Conservation (phyloP, 2,329 filamentous ascomycete species). For the Ceratocystis eucalypticola region DNA sequence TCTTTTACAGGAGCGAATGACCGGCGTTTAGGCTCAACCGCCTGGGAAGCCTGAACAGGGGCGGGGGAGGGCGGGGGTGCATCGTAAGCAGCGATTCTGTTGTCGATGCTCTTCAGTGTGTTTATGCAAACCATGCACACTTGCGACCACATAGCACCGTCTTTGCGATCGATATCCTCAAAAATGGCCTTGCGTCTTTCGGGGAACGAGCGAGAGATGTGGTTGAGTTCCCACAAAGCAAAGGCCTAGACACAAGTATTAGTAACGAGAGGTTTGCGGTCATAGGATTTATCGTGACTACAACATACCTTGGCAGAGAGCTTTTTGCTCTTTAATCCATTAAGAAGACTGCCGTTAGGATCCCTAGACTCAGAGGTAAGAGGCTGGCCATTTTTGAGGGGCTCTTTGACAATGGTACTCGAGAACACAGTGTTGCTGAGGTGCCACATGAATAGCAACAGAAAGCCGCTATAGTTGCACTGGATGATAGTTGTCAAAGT, state of each 20-base stretch:
- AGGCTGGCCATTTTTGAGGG: slow-evolving; percentile 71
- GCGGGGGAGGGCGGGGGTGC: slow-evolving; percentile 27
- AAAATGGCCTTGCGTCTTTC: slow-evolving; percentile 71
- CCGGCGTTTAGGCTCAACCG: slow-evolving; percentile 26
- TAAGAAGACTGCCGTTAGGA: slow-evolving; percentile 78
- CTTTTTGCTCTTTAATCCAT: slow-evolving; percentile 73
- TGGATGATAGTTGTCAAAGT: slow-evolving; percentile 42
- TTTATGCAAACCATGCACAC: slow-evolving; percentile 56
- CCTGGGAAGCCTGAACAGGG: slow-evolving; percentile 18
- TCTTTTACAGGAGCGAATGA: slow-evolving; percentile 31
- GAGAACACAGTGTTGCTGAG: slow-evolving; percentile 65
- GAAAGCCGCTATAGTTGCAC: slow-evolving; percentile 46
- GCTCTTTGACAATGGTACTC: slow-evolving; percentile 64
- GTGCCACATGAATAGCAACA: slow-evolving; percentile 64
- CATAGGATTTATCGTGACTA: not conserved
- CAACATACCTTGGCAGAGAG: slow-evolving; percentile 52
- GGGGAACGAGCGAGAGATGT: slow-evolving; percentile 62
- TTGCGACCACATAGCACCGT: slow-evolving; percentile 70
- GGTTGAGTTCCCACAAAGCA: slow-evolving; percentile 79
- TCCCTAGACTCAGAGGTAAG: slow-evolving; percentile 77
- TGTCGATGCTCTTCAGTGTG: slow-evolving; percentile 52
- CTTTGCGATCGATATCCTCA: slow-evolving; percentile 70
- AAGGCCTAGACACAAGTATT: slow-evolving; percentile 44
- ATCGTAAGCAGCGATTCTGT: slow-evolving; percentile 47
- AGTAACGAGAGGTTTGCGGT: not conserved